Percentiles rank a stretch among this genome's conserved stretches.
Conservation (phyloP, 1,139 yeast genomes). For the Geotrichum klebahnii region DNA sequence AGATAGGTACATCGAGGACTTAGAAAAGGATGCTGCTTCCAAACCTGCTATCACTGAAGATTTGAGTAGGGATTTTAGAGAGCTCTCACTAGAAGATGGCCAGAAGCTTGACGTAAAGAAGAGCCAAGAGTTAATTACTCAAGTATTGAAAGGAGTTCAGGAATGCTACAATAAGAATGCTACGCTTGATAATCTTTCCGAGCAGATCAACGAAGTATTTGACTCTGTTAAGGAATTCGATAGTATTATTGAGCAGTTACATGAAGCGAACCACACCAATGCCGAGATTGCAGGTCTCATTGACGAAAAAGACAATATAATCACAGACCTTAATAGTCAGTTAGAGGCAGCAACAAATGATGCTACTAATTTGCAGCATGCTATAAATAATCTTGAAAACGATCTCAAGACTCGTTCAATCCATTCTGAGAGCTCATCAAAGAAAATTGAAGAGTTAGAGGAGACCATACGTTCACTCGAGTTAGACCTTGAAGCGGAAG, state of each 20-base stretch:
- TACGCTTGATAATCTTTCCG: constrained; percentile 9
- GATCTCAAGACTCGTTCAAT: neutral
- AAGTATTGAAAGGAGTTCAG: constrained; percentile 8
- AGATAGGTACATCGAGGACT: constrained; percentile 2
- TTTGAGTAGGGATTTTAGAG: neutral
- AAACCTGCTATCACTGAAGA: neutral
- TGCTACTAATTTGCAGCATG: neutral
- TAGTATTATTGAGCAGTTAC: constrained; percentile 7
- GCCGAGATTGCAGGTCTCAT: constrained; percentile 4
- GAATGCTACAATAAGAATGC: constrained; percentile 7
- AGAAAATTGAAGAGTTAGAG: constrained; percentile 4
- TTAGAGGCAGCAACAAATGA: neutral
- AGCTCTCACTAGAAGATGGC: constrained; percentile 1
- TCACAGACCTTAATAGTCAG: neutral
- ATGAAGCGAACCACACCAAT: constrained; percentile 9
- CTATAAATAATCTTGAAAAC: neutral
- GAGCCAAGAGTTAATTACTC: constrained; percentile 4
- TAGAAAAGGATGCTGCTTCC: constrained; percentile 4
- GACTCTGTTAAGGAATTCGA: constrained; percentile 14
- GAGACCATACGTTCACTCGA: constrained; percentile 9
- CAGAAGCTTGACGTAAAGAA: neutral
- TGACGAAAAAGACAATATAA: constrained; percentile 15
- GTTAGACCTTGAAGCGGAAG: constrained; percentile 13
- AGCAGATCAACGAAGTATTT: constrained; percentile 12
- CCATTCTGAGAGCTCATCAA: neutral